phyloP scores from a whole-genome alignment of 371 early-diverging fungal genomes.

The Syncephalis fuscata region DNA sequence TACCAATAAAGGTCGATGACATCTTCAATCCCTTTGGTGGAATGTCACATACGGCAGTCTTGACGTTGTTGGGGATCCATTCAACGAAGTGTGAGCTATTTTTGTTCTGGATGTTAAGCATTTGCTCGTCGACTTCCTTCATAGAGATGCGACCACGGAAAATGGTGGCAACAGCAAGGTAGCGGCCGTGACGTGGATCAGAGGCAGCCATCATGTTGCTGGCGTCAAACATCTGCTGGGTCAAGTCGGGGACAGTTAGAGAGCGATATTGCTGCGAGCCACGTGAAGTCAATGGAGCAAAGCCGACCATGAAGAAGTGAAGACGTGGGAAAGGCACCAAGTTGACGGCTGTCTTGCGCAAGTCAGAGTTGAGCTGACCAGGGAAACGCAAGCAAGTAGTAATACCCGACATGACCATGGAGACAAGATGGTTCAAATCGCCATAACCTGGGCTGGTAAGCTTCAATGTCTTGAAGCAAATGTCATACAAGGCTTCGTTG shows the following conservation, averaged over 20 bases:
- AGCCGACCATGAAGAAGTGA: slow-evolving; percentile 99
- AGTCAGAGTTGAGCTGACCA: slow-evolving; percentile 96
- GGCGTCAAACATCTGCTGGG: slow-evolving; percentile 97
- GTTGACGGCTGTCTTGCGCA: slow-evolving; percentile 97
- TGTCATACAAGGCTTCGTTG: slow-evolving; percentile 91
- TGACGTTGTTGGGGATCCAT: slow-evolving; percentile 99
- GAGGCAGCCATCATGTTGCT: slow-evolving; percentile 99
- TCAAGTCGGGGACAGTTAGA: slow-evolving; percentile 85
- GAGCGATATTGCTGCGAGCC: slow-evolving; percentile 82
- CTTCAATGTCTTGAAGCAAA: slow-evolving; percentile 88
- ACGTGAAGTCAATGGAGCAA: slow-evolving; percentile 89
- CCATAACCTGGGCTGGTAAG: slow-evolving; percentile 72
- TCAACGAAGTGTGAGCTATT: slow-evolving; percentile 97
- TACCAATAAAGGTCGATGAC: slow-evolving; percentile 98
- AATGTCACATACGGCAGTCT: slow-evolving; percentile 97
- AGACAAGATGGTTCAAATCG: slow-evolving; percentile 85
- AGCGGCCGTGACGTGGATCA: slow-evolving; percentile 96
- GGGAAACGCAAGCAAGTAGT: slow-evolving; percentile 98
- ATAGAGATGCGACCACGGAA: slow-evolving; percentile 98
- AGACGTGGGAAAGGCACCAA: slow-evolving; percentile 98
- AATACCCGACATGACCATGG: slow-evolving; percentile 89
- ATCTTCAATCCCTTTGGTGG: slow-evolving; percentile 94
- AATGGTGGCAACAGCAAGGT: slow-evolving; percentile 95
- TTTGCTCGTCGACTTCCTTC: slow-evolving; percentile 99
- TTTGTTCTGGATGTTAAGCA: slow-evolving; percentile 91